phyloP scores from a whole-genome alignment of 2,329 filamentous ascomycete species.

The Colletotrichum sp. region DNA sequence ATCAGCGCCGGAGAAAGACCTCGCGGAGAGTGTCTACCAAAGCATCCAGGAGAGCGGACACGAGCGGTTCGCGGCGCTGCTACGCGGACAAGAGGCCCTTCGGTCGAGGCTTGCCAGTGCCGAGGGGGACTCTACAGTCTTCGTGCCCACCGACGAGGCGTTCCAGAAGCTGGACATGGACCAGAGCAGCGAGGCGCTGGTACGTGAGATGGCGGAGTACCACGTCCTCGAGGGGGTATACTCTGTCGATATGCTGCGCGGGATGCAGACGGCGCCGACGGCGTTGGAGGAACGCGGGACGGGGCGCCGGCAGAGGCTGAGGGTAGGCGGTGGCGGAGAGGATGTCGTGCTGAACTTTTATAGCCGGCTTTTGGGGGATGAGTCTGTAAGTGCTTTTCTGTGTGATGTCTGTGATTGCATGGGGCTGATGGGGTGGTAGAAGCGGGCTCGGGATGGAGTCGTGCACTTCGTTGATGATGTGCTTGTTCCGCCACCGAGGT shows the following conservation, averaged over 20 bases:
- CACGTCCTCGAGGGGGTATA: background rate
- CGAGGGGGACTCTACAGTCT: background rate
- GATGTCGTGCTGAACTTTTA: background rate
- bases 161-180: background rate
- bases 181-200: slow-evolving; percentile 22
- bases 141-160: slow-evolving; percentile 4
- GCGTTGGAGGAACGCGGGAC: background rate
- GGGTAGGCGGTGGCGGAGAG: background rate
- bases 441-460: background rate
- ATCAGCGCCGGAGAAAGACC: background rate
- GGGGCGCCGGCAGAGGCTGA: background rate
- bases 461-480: slow-evolving; percentile 11
- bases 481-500: slow-evolving; percentile 12
- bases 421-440: background rate
- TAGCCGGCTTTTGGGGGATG: background rate
- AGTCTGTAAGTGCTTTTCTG: background rate
- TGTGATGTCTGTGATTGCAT: background rate
- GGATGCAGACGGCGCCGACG: background rate
- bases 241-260: background rate
- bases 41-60: background rate
- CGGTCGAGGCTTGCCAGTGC: background rate
- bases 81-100: background rate
- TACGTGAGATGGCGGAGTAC: slow-evolving; percentile 45
- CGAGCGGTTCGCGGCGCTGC: background rate
- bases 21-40: background rate